phyloP scores from a whole-genome alignment of 495 filamentous ascomycete species.

The Astrothelium subdiscretum region DNA sequence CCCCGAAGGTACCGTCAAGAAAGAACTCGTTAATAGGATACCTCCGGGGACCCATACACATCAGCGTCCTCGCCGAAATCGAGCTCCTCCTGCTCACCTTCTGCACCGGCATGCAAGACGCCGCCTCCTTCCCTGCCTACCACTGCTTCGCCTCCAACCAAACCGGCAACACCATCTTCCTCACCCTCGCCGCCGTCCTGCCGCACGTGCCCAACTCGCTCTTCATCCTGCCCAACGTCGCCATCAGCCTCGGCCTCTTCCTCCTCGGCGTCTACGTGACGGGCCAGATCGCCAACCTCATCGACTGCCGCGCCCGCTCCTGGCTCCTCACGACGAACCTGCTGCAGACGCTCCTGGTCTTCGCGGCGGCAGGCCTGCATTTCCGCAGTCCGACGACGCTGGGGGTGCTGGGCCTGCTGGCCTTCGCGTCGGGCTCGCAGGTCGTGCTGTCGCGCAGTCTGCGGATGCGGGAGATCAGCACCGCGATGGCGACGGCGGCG shows the following conservation, averaged over 20 bases:
- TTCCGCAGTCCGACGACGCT: constrained; percentile 21
- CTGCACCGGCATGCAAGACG: constrained; percentile 43
- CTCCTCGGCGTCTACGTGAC: constrained; percentile 40
- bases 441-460: constrained; percentile 45
- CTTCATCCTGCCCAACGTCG: constrained; percentile 42
- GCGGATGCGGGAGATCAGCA: constrained; percentile 49
- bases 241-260: constrained; percentile 42
- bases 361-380: constrained; percentile 38
- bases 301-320: constrained; percentile 18
- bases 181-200: constrained; percentile 37
- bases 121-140: constrained; percentile 49
- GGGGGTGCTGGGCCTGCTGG: constrained; percentile 38
- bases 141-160: constrained; percentile 56
- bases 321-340: constrained; percentile 44
- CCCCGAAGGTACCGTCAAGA: not conserved
- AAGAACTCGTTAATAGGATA: not conserved
- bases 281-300: constrained; percentile 40
- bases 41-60: not conserved
- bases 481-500: constrained; percentile 57
- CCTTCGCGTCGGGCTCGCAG: constrained; percentile 45
- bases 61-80: constrained; percentile 9
- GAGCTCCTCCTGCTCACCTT: constrained; percentile 31
- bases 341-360: constrained; percentile 43
- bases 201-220: constrained; percentile 35
- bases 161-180: constrained; percentile 51